phyloP scores from a whole-genome alignment of 1,284 basidiomycete species.

The Cryptococcus floricola region DNA sequence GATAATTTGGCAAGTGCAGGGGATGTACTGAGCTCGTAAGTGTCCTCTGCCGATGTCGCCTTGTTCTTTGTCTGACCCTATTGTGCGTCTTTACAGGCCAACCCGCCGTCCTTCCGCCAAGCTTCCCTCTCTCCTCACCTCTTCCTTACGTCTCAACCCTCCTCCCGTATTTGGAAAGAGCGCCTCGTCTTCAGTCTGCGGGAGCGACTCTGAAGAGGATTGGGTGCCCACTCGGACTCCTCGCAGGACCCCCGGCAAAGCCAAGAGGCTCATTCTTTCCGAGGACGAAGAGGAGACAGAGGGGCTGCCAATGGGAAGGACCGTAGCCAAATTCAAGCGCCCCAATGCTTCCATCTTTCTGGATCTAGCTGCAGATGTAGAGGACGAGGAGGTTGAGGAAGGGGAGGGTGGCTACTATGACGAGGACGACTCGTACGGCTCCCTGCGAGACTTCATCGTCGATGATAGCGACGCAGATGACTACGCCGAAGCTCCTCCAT shows the following conservation, averaged over 20 bases:
- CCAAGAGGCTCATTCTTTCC: conserved; percentile 4
- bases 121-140: background rate
- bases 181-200: background rate
- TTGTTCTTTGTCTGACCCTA: background rate
- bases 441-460: conserved; percentile 43
- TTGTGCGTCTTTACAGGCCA: background rate
- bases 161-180: background rate
- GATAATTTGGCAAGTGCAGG: conserved; percentile 5
- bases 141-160: background rate
- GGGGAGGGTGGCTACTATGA: conserved; percentile 18
- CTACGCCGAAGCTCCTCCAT: background rate
- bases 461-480: conserved; percentile 33
- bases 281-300: conserved; percentile 7
- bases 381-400: conserved; percentile 5
- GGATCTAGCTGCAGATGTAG: background rate
- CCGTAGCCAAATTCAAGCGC: background rate
- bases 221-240: conserved; percentile 2
- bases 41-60: background rate
- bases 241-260: background rate
- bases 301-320: background rate
- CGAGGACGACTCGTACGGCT: conserved; percentile 31
- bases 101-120: background rate
- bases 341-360: background rate
- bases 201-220: conserved; percentile 5
- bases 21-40: conserved; percentile 6